Percentiles rank a stretch among this genome's conserved stretches.
Evolutionary conservation across 2,329 filamentous ascomycete genomes (phyloP).

Genomic region (Colletotrichum chrysophilum): DNA sequence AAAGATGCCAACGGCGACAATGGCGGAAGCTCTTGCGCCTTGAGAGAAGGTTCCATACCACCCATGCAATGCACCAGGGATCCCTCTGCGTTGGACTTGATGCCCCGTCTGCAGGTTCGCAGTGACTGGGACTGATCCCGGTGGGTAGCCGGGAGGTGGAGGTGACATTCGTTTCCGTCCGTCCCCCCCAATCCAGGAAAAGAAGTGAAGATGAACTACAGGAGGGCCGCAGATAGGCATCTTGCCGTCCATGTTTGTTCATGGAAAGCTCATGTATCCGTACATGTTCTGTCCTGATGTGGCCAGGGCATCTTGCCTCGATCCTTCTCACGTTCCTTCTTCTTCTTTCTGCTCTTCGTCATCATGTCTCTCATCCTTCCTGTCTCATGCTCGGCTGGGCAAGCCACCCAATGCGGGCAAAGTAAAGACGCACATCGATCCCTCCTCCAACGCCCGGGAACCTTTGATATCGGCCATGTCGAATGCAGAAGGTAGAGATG

Average conservation of each 20-base stretch:
- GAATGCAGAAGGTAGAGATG: slow-evolving; percentile 15
- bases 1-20: background rate
- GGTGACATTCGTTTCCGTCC: background rate
- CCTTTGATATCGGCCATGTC: slow-evolving; percentile 21
- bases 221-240: background rate
- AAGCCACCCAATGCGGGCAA: background rate
- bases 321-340: background rate
- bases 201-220: background rate
- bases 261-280: background rate
- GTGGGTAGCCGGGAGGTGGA: background rate
- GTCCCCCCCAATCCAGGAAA: background rate
- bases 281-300: background rate
- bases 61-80: background rate
- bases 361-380: background rate
- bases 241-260: background rate
- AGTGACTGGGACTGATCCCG: background rate
- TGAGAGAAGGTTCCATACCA: background rate
- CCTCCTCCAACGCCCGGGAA: background rate
- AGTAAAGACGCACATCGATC: background rate
- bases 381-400: background rate
- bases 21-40: background rate
- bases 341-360: background rate
- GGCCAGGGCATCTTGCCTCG: background rate
- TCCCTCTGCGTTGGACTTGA: background rate
- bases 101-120: background rate